Conservation (phyloP, 106 monocot genomes). For the Posidonia australis region DNA sequence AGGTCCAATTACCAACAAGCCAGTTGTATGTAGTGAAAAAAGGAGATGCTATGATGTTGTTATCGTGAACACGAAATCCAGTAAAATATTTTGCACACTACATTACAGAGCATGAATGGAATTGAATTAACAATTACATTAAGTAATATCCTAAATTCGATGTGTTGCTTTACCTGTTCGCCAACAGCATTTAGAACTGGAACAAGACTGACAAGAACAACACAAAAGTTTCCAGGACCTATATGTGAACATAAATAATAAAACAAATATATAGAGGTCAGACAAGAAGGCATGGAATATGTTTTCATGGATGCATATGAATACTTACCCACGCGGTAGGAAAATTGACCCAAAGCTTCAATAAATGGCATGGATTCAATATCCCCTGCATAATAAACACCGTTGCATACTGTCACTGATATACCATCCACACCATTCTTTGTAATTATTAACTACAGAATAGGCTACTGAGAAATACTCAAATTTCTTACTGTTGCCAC, state of each 20-base stretch:
- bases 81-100: background rate
- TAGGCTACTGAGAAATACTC: background rate
- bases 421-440: too few relatives aligned
- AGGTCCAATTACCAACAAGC: too few relatives aligned
- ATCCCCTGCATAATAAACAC: constrained; percentile 48
- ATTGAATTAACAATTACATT: background rate
- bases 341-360: constrained; percentile 83
- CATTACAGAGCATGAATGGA: background rate
- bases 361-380: constrained; percentile 83
- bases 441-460: too few relatives aligned
- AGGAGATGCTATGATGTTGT: too few relatives aligned
- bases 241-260: background rate
- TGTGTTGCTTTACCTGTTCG: constrained; percentile 3
- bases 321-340: constrained; percentile 65
- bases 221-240: constrained; percentile 83
- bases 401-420: background rate
- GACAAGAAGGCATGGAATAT: too few relatives aligned
- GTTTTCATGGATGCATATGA: background rate
- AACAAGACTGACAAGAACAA: constrained; percentile 93
- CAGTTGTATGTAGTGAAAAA: too few relatives aligned
- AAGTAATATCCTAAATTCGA: background rate
- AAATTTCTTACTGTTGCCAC: background rate
- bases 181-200: constrained; percentile 86
- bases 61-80: background rate
- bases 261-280: background rate